Evolutionary conservation across 2,329 filamentous ascomycete species (phyloP).

Genomic region (Phialocephala subalpina): DNA sequence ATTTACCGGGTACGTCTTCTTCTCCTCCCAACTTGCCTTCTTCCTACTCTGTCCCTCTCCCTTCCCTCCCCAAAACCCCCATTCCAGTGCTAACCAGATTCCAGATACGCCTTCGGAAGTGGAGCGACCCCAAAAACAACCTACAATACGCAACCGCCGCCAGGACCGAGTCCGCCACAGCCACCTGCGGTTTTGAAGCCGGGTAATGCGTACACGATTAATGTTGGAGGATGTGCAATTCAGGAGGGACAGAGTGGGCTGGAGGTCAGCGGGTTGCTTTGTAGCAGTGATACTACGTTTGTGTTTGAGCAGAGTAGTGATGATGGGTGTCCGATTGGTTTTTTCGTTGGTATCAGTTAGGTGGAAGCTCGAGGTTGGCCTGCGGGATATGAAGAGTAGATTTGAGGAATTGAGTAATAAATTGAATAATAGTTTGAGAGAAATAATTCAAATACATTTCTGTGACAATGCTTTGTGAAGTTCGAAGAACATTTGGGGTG

Average conservation of each 20-base stretch:
- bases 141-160: constrained; percentile 29
- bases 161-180: constrained; percentile 29
- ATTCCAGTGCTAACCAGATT: too few relatives aligned
- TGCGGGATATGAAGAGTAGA: background rate
- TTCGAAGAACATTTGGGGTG: too few relatives aligned
- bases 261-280: constrained; percentile 30
- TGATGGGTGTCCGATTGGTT: constrained; percentile 28
- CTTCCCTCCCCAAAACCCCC: too few relatives aligned
- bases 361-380: background rate
- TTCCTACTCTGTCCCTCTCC: too few relatives aligned
- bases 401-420: background rate
- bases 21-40: too few relatives aligned
- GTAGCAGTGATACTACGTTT: constrained; percentile 26
- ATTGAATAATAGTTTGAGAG: too few relatives aligned
- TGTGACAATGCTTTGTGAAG: too few relatives aligned
- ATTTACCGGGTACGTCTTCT: constrained; percentile 31
- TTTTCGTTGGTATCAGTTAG: constrained; percentile 42
- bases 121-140: constrained; percentile 29
- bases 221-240: constrained; percentile 10
- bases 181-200: constrained; percentile 25
- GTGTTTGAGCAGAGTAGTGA: constrained; percentile 21
- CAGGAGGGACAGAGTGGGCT: constrained; percentile 8
- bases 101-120: constrained; percentile 23
- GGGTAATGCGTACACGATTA: constrained; percentile 29
- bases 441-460: too few relatives aligned